phyloP scores from a whole-genome alignment of 768 basidiomycete species.

The Mycena maculata region DNA sequence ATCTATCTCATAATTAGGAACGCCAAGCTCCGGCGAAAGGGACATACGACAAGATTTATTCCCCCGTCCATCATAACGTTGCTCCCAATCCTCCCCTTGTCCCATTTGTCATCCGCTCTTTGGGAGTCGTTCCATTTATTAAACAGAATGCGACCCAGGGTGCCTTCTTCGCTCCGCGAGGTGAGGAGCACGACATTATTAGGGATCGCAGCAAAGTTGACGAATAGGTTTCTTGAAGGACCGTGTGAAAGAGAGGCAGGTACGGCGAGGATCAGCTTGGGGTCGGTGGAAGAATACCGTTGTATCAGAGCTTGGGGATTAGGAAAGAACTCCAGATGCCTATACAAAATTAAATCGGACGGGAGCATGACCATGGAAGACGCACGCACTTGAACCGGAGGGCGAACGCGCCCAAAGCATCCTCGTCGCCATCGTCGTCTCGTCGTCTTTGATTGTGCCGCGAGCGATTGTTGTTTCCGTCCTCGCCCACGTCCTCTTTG shows the following conservation, averaged over 20 bases:
- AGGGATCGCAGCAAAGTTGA: slow-evolving; percentile 83
- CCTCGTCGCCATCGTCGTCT: slow-evolving; percentile 82
- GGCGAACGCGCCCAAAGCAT: slow-evolving; percentile 85
- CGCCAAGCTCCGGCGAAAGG: background rate
- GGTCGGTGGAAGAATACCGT: slow-evolving; percentile 86
- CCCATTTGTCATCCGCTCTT: slow-evolving; percentile 85
- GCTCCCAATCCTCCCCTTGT: slow-evolving; percentile 88
- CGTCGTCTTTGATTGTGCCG: slow-evolving; percentile 63
- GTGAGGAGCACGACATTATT: slow-evolving; percentile 93
- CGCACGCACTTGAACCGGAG: slow-evolving; percentile 86
- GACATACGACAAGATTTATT: slow-evolving; percentile 72
- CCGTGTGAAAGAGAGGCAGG: slow-evolving; percentile 95
- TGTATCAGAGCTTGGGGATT: slow-evolving; percentile 84
- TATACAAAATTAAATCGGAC: slow-evolving; percentile 43
- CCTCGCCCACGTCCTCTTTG: slow-evolving; percentile 91
- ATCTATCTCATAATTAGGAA: slow-evolving; percentile 60
- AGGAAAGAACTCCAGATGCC: slow-evolving; percentile 92
- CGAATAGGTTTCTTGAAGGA: slow-evolving; percentile 87
- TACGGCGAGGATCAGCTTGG: slow-evolving; percentile 94
- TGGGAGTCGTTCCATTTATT: slow-evolving; percentile 89
- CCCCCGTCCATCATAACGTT: slow-evolving; percentile 85
- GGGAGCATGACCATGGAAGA: slow-evolving; percentile 6
- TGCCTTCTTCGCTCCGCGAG: slow-evolving; percentile 79
- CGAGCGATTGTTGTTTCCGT: slow-evolving; percentile 66
- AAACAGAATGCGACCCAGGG: slow-evolving; percentile 82